Percentiles rank a stretch among this genome's conserved stretches.
phyloP scores from a whole-genome alignment of 2,329 filamentous ascomycete species.

The Macroventuria anomochaeta region DNA sequence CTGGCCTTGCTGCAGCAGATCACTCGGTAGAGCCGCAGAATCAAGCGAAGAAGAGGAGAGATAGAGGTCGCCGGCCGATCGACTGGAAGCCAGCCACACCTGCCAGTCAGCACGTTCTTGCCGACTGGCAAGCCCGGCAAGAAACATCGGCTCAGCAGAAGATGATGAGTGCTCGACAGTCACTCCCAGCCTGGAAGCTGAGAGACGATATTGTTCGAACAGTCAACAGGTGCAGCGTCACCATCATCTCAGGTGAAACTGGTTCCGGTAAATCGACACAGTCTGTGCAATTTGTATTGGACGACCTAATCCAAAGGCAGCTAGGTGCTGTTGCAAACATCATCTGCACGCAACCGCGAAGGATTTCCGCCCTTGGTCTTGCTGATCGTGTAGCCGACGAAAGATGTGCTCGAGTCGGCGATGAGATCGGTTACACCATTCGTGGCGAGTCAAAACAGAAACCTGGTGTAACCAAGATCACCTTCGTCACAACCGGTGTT shows the following conservation, averaged over 20 bases:
- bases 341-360: slow-evolving; percentile 91
- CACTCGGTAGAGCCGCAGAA: slow-evolving; percentile 34
- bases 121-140: slow-evolving; percentile 74
- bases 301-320: slow-evolving; percentile 80
- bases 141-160: slow-evolving; percentile 68
- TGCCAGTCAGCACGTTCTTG: slow-evolving; percentile 64
- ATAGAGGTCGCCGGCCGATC: slow-evolving; percentile 59
- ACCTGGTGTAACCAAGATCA: slow-evolving; percentile 78
- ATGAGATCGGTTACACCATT: slow-evolving; percentile 91
- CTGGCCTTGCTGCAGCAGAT: slow-evolving; percentile 67
- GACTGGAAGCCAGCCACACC: slow-evolving; percentile 66
- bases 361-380: slow-evolving; percentile 91
- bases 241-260: slow-evolving; percentile 95
- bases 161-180: slow-evolving; percentile 76
- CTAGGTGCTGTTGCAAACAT: slow-evolving; percentile 84
- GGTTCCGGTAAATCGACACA: slow-evolving; percentile 97
- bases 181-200: slow-evolving; percentile 86
- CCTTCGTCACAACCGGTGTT: slow-evolving; percentile 95
- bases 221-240: slow-evolving; percentile 81
- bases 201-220: slow-evolving; percentile 77
- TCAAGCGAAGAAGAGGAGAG: slow-evolving; percentile 28
- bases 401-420: slow-evolving; percentile 78
- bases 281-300: slow-evolving; percentile 92
- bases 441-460: slow-evolving; percentile 84
- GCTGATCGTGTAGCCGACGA: slow-evolving; percentile 96